Evolutionary conservation across 1,284 basidiomycete species (phyloP).

Genomic region (Rhodotorula sp.): DNA sequence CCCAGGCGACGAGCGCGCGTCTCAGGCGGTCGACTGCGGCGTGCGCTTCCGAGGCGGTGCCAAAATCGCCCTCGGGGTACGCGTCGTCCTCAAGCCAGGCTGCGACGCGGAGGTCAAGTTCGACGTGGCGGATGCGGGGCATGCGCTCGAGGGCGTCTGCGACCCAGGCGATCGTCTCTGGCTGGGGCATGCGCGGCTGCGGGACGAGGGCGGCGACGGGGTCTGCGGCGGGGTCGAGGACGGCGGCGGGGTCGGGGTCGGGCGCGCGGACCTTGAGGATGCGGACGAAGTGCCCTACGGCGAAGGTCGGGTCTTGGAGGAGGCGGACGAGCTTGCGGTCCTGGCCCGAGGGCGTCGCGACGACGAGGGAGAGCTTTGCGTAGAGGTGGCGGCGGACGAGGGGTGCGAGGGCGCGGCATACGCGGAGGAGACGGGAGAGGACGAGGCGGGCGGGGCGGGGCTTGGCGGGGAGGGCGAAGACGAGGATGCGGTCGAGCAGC

Average conservation of each 20-base stretch:
- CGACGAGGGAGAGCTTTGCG: conserved; percentile 5
- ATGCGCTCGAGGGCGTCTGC: not conserved
- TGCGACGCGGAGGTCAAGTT: conserved; percentile 13
- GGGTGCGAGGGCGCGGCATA: conserved; percentile 6
- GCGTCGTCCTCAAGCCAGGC: conserved; percentile 1
- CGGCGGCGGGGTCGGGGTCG: not conserved
- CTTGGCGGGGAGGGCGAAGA: not conserved
- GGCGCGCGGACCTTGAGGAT: conserved; percentile 13
- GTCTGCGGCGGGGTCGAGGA: not conserved
- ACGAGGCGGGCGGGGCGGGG: not conserved
- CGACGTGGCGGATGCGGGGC: conserved; percentile 3
- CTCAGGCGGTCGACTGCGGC: not conserved
- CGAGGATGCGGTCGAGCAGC: conserved; percentile 21
- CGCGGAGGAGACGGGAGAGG: conserved; percentile 4
- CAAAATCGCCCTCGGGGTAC: not conserved
- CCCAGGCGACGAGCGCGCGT: conserved; percentile 1
- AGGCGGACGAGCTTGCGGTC: conserved; percentile 4
- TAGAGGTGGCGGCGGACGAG: conserved; percentile 21
- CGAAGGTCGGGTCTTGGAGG: not conserved
- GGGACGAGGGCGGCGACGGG: conserved; percentile 10
- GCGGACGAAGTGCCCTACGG: not conserved
- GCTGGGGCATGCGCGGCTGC: not conserved
- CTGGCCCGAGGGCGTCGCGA: not conserved
- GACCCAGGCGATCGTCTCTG: conserved; percentile 3
- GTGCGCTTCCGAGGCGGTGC: not conserved